Base-by-base conservation (phyloP, 2,329 filamentous ascomycete genomes). In the Colletotrichum tanaceti region DNA sequence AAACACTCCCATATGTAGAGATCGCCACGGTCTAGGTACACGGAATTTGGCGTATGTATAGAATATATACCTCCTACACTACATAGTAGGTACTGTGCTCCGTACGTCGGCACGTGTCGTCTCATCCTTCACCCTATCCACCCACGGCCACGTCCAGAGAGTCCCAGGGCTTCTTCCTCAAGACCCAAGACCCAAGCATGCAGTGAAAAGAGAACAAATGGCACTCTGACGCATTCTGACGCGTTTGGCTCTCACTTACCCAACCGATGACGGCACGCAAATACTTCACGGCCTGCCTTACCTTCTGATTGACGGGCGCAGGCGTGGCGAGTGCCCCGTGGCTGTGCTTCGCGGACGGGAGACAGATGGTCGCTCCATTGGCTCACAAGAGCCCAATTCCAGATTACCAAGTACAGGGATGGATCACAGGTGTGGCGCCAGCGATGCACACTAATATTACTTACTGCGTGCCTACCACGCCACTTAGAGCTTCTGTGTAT, bases 41-140 rank as follows among this genome's bases (percentile, higher is more conserved):
- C n/a, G n/a, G n/a, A n/a, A n/a, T n/a, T n/a, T n/a, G n/a, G n/a
- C n/a, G n/a, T n/a, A 2, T 32, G 28, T 32, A 32, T 9, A 32
- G 28, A 32, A 32, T 32, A 10, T 7, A 32, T 9, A 32, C 7
- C 28, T n/a, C n/a, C n/a, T n/a, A n/a, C n/a, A n/a, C n/a, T n/a
- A n/a, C n/a, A n/a, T n/a, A n/a, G n/a, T n/a, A n/a, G n/a, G n/a
- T 32, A 32, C 2, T 32, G 28, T 32, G 7, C 28, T 32, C 2
- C 32, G 32, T 35, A 46, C 14, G n/a, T 16, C 28, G 60, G 16
- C 46, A 53, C 50, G 60, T 67, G 46, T 64, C 60, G 39, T 67
- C 65, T 53, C 41, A 58, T 63, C 39, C 20, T 41, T 28, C n/a
- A 43, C 52, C 32, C 52, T 43, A 49, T 35, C 43, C 43, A 39